Conservation (phyloP, 202 grass and related monocot species). For the Dendrocalamus latiflorus region DNA sequence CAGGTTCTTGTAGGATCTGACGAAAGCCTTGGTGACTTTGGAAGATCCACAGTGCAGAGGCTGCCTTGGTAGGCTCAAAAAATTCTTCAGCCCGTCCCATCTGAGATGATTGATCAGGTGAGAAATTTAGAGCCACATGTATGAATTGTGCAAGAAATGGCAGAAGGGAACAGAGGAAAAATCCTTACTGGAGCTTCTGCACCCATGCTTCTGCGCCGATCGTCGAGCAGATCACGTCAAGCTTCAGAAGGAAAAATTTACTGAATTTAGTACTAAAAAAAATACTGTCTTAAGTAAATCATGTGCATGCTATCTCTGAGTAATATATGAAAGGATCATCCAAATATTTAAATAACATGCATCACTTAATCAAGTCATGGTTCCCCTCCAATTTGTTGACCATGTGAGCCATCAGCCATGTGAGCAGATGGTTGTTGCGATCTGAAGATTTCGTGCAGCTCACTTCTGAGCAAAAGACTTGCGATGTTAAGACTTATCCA, state of each 20-base stretch:
- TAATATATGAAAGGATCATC: background rate
- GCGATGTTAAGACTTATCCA: no score
- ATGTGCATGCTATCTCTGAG: background rate
- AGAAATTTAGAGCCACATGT: background rate
- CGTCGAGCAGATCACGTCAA: no score
- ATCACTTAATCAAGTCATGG: background rate
- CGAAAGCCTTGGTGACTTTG: constrained; percentile 41
- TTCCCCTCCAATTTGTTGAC: constrained; percentile 8
- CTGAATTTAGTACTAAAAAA: no score
- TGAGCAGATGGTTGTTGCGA: constrained; percentile 27
- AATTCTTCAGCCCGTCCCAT: constrained; percentile 60
- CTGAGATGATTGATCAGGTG: constrained; percentile 16
- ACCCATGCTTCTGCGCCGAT: no score
- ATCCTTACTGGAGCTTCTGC: no score
- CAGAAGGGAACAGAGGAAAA: no score
- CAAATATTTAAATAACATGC: background rate
- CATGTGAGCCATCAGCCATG: constrained; percentile 13
- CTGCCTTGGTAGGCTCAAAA: constrained; percentile 30
- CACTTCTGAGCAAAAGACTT: constrained; percentile 7
- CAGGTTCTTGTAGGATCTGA: constrained; percentile 56
- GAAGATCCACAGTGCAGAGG: constrained; percentile 40
- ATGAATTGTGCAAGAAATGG: no score
- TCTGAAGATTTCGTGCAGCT: constrained; percentile 2
- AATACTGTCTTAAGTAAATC: constrained; percentile 2
- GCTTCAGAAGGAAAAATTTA: no score